Percentiles rank a stretch among this genome's conserved stretches.
These are phyloP conservation scores for Chaetomium olivaceum DNA, from an alignment of 2,329 filamentous ascomycete genomes.

Conservation along the genomic window DNA sequence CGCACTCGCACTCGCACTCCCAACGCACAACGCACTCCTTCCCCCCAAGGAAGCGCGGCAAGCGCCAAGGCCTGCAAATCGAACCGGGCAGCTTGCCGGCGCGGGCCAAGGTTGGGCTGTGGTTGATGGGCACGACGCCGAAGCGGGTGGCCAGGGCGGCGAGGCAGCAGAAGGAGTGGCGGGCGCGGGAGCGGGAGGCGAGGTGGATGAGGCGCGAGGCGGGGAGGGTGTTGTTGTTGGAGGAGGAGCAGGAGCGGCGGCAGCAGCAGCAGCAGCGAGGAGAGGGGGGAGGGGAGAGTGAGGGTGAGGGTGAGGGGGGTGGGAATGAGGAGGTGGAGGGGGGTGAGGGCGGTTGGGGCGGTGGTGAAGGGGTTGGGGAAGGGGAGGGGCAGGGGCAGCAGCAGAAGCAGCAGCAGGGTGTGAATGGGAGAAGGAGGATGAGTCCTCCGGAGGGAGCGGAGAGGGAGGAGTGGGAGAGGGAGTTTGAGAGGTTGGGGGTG, in stretches of 20 bases:
- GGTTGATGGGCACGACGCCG: conserved; percentile 20
- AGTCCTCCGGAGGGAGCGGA: not conserved
- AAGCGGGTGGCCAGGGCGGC: conserved; percentile 15
- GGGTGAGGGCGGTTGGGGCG: not conserved
- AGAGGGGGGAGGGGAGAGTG: too few relatives aligned
- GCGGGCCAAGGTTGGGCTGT: conserved; percentile 11
- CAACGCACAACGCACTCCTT: too few relatives aligned
- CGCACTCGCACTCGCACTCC: too few relatives aligned
- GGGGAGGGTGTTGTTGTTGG: too few relatives aligned
- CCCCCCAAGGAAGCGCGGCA: too few relatives aligned
- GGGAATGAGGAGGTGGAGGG: not conserved
- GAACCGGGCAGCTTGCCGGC: not conserved
- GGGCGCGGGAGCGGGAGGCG: not conserved
- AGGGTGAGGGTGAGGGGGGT: too few relatives aligned
- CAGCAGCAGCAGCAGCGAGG: too few relatives aligned
- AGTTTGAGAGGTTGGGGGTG: not conserved
- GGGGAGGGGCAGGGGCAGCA: too few relatives aligned
- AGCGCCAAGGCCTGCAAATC: not conserved
- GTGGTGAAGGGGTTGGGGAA: too few relatives aligned
- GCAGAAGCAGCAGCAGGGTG: too few relatives aligned
- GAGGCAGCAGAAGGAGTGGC: not conserved
- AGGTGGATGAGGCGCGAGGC: not conserved
- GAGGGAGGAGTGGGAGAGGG: not conserved
- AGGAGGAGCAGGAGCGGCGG: too few relatives aligned
- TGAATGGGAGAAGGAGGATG: too few relatives aligned